phyloP scores from a whole-genome alignment of 495 filamentous ascomycete genomes.

The Pseudoneurospora amorphoporcata region DNA sequence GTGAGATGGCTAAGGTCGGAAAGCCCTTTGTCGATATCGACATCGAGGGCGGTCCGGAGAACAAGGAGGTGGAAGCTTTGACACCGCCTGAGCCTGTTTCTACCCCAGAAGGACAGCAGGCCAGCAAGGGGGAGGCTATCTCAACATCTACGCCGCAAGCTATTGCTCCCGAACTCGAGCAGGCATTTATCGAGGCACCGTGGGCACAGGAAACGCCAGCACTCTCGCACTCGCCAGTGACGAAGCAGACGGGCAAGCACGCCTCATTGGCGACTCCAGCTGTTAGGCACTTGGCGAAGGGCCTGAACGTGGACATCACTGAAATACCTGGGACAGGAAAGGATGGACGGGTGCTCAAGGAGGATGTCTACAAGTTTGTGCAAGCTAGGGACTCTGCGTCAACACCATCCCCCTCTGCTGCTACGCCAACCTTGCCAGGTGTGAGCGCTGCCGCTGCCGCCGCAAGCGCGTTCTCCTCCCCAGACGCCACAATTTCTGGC shows the following conservation, averaged over 20 bases:
- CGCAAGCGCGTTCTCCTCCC: constrained; percentile 6
- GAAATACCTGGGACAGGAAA: constrained; percentile 79
- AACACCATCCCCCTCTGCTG: background rate
- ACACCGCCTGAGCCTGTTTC: constrained; percentile 23
- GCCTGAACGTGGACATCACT: constrained; percentile 61
- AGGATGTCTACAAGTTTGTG: constrained; percentile 76
- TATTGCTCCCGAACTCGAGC: background rate
- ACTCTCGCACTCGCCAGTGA: constrained; percentile 2
- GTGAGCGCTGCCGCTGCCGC: background rate
- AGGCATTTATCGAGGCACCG: background rate
- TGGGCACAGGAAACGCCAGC: constrained; percentile 2
- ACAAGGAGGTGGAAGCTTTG: constrained; percentile 35
- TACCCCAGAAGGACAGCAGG: background rate
- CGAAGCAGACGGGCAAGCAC: constrained; percentile 38
- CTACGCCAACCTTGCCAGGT: constrained; percentile 5
- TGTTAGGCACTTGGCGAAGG: constrained; percentile 77
- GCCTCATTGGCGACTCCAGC: constrained; percentile 80
- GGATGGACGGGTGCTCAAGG: constrained; percentile 84
- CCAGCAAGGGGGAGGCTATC: background rate
- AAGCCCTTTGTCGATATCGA: constrained; percentile 76
- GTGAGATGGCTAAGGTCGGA: constrained; percentile 91
- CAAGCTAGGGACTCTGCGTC: constrained; percentile 27
- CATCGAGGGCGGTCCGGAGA: constrained; percentile 43
- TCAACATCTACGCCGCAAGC: background rate
- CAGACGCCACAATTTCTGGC: constrained; percentile 11